phyloP scores from a whole-genome alignment of 345 rosid genomes.

The Fremontodendron californicum region DNA sequence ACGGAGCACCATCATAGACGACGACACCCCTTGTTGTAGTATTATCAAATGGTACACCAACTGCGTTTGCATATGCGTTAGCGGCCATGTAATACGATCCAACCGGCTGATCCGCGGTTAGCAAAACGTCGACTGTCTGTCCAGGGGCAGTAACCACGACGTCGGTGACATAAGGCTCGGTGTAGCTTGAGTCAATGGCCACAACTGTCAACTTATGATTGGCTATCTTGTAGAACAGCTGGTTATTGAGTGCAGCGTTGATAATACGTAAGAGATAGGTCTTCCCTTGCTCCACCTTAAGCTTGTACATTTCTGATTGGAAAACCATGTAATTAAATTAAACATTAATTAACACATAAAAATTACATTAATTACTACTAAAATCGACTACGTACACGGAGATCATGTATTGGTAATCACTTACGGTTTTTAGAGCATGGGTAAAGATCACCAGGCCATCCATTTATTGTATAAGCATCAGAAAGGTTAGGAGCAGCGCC shows the following conservation, averaged over 20 bases:
- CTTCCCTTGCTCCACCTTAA: conserved; percentile 59
- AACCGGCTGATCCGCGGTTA: conserved; percentile 45
- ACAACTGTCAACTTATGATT: conserved; percentile 77
- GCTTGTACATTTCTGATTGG: conserved; percentile 45
- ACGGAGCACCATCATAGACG: conserved; percentile 31
- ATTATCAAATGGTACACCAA: conserved; percentile 27
- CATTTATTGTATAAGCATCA: conserved; percentile 83
- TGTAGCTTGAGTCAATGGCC: conserved; percentile 66
- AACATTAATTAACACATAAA: background rate
- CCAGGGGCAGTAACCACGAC: conserved; percentile 65
- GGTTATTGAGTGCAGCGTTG: conserved; percentile 88
- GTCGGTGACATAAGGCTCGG: conserved; percentile 57
- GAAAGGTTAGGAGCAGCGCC: conserved; percentile 62
- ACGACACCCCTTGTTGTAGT: conserved; percentile 70
- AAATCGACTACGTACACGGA: background rate
- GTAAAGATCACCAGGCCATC: conserved; percentile 79
- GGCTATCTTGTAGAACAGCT: conserved; percentile 81
- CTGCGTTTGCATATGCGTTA: conserved; percentile 48
- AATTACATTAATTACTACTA: background rate
- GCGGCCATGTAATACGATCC: conserved; percentile 84
- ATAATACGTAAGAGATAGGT: conserved; percentile 75
- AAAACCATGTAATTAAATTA: background rate
- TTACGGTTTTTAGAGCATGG: conserved; percentile 66
- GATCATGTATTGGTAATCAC: background rate
- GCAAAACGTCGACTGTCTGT: conserved; percentile 65